A percentile compares a stretch with the other conserved stretches of the same genome.
These are phyloP conservation scores for Pleurotus platypus DNA, from an alignment of 768 basidiomycete species.

Conservation along the genomic window DNA sequence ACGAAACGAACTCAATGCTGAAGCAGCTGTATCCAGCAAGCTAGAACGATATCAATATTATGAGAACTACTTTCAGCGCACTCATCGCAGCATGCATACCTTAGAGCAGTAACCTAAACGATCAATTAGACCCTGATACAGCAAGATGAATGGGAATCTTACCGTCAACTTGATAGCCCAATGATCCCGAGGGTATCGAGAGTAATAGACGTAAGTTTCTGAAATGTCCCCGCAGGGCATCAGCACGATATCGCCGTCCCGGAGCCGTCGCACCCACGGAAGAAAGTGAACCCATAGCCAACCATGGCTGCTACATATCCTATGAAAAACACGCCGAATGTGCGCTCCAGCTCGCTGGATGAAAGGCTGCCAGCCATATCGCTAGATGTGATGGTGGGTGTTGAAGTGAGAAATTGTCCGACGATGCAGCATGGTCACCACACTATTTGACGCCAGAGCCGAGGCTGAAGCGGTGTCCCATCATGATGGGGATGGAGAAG, in stretches of 20 bases:
- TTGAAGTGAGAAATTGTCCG: neutral
- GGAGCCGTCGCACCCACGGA: constrained; percentile 17
- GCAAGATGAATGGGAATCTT: neutral
- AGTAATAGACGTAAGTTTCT: constrained; percentile 26
- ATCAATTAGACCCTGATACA: too few relatives aligned
- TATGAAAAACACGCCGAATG: constrained; percentile 23
- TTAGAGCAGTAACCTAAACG: neutral
- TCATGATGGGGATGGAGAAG: too few relatives aligned
- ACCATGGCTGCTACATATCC: constrained; percentile 23
- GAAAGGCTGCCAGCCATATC: constrained; percentile 8
- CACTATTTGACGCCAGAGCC: too few relatives aligned
- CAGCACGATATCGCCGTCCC: neutral
- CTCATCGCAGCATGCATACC: neutral
- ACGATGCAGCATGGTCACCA: too few relatives aligned
- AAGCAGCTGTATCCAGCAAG: constrained; percentile 16
- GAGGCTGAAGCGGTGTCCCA: too few relatives aligned
- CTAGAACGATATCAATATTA: constrained; percentile 1
- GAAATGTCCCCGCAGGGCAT: neutral
- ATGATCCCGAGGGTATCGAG: constrained; percentile 17
- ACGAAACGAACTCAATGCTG: constrained; percentile 16
- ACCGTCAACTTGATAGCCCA: constrained; percentile 17
- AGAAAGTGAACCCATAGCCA: constrained; percentile 26
- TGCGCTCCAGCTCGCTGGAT: constrained; percentile 15
- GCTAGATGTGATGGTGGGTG: neutral
- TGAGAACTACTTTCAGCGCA: too few relatives aligned